phyloP scores from a whole-genome alignment of 768 basidiomycete genomes.

The Mycena belliarum region DNA sequence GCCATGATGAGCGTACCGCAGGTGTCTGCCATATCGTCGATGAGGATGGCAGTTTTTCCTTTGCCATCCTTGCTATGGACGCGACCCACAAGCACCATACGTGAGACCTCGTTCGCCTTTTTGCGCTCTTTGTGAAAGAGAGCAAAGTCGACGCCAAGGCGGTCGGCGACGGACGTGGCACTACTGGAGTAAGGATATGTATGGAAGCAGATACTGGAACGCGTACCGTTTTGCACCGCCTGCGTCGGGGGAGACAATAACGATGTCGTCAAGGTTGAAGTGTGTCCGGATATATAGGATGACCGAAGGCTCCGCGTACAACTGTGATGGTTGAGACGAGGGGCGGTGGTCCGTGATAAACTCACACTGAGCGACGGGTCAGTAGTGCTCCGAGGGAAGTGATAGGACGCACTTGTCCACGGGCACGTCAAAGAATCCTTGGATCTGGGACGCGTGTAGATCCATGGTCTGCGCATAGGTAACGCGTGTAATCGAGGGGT shows the following conservation, averaged over 20 bases:
- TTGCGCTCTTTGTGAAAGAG: constrained; percentile 99
- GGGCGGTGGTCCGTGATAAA: not conserved
- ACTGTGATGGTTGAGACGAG: constrained; percentile 44
- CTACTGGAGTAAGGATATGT: constrained; percentile 41
- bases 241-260: constrained; percentile 97
- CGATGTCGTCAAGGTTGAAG: constrained; percentile 80
- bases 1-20: constrained; percentile 93
- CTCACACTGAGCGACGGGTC: constrained; percentile 1
- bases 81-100: constrained; percentile 94
- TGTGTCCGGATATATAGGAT: constrained; percentile 92
- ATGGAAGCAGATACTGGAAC: not conserved
- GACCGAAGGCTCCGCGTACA: constrained; percentile 94
- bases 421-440: constrained; percentile 99
- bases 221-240: constrained; percentile 94
- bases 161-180: constrained; percentile 95
- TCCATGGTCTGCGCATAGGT: constrained; percentile 85
- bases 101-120: constrained; percentile 91
- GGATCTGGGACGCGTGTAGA: constrained; percentile 96
- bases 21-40: constrained; percentile 98
- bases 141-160: constrained; percentile 94
- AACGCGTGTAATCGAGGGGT: not conserved
- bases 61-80: constrained; percentile 69
- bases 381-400: not conserved
- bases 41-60: constrained; percentile 71
- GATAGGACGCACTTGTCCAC: constrained; percentile 90